These are phyloP conservation scores for Stromatinia cepivora DNA, from an alignment of 2,329 filamentous ascomycete genomes.

Conservation along the genomic window DNA sequence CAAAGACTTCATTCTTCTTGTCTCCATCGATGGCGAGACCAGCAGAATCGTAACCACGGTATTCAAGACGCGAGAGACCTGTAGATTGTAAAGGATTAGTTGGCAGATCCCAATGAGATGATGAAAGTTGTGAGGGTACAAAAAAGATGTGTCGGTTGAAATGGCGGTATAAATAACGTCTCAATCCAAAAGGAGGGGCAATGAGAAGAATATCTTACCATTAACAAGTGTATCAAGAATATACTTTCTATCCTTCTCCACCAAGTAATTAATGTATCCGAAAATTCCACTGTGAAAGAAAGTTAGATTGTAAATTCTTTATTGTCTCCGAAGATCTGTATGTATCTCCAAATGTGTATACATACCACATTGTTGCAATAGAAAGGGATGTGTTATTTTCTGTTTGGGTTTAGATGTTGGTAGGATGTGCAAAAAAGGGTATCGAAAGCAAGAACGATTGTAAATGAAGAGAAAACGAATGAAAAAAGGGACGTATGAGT, in stretches of 20 bases:
- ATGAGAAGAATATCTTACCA: conserved; percentile 50
- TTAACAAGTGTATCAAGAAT: conserved; percentile 96
- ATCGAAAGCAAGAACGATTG: conserved; percentile 22
- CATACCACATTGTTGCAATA: conserved; percentile 36
- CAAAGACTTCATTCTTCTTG: conserved; percentile 97
- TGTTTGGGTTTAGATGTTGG: conserved; percentile 3
- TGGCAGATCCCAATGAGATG: neutral
- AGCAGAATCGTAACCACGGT: conserved; percentile 97
- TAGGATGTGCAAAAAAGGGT: conserved; percentile 6
- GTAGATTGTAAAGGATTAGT: conserved; percentile 7
- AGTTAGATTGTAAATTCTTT: conserved; percentile 10
- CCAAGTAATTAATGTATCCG: conserved; percentile 98
- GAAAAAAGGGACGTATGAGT: conserved; percentile 1
- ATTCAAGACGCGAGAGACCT: conserved; percentile 84
- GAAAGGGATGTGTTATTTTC: neutral
- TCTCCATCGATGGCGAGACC: conserved; percentile 94
- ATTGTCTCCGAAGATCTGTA: conserved; percentile 13
- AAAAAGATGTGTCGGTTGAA: neutral
- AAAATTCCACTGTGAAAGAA: conserved; percentile 73
- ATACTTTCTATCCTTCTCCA: conserved; percentile 97
- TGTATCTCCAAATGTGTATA: conserved; percentile 1
- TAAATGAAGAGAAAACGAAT: conserved; percentile 12
- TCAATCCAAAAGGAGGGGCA: conserved; percentile 21
- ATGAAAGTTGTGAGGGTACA: neutral
- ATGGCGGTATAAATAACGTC: neutral